Evolutionary conservation across 1,284 basidiomycete species (phyloP).

Genomic region (Malassezia furfur): DNA sequence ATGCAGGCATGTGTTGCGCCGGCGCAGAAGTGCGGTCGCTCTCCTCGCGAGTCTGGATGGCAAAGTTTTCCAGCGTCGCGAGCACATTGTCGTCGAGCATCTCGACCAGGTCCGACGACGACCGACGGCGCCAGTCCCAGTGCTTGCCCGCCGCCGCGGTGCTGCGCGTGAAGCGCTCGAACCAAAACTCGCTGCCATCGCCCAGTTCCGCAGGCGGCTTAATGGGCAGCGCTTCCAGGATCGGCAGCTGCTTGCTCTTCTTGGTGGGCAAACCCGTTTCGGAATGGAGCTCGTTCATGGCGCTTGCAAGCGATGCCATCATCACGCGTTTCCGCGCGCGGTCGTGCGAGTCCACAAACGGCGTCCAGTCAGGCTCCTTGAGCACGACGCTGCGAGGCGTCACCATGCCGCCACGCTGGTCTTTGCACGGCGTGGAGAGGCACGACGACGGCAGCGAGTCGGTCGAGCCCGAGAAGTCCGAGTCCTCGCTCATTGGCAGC

Average conservation of each 20-base stretch:
- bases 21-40: too few species aligned
- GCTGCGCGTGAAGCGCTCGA: slow-evolving; percentile 38
- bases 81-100: neutral
- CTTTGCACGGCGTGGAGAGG: neutral
- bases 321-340: slow-evolving; percentile 37
- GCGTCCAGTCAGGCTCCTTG: slow-evolving; percentile 40
- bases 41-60: neutral
- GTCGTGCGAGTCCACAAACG: slow-evolving; percentile 27
- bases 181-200: slow-evolving; percentile 36
- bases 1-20: too few species aligned
- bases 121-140: slow-evolving; percentile 42
- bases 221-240: neutral
- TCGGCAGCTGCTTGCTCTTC: neutral
- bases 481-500: neutral
- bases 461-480: neutral
- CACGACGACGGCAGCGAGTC: neutral
- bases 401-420: neutral
- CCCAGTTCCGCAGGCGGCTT: slow-evolving; percentile 1
- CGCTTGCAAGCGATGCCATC: slow-evolving; percentile 12
- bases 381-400: slow-evolving; percentile 19
- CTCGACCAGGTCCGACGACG: slow-evolving; percentile 6
- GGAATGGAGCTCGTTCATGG: neutral
- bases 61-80: neutral
- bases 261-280: neutral
- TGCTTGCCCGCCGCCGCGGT: slow-evolving; percentile 41